Percentiles rank a stretch among this genome's conserved stretches.
Conservation (phyloP, 1,139 yeast genomes). For the Cylindricascospora bacillispora region DNA sequence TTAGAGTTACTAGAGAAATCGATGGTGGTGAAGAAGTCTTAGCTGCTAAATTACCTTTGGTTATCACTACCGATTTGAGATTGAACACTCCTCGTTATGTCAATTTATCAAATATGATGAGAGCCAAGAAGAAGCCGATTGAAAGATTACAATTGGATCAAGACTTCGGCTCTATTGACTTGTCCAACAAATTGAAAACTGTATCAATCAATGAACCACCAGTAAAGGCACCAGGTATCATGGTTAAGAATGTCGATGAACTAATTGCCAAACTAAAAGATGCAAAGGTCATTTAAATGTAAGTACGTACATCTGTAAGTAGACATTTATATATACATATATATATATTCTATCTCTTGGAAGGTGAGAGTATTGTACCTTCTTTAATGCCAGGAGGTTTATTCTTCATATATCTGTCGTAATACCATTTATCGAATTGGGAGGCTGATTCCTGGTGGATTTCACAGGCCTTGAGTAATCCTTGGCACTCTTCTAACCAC, state of each 20-base stretch:
- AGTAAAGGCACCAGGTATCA: constrained; percentile 66
- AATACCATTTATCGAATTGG: constrained; percentile 19
- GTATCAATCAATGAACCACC: constrained; percentile 79
- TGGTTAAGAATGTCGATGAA: constrained; percentile 72
- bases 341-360: constrained; percentile 6
- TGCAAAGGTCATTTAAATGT: constrained; percentile 36
- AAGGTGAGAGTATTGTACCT: constrained; percentile 14
- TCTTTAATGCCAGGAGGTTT: constrained; percentile 23
- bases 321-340: constrained; percentile 3
- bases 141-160: constrained; percentile 41
- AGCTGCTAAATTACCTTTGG: constrained; percentile 65
- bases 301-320: neutral
- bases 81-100: constrained; percentile 92
- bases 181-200: constrained; percentile 51
- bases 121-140: constrained; percentile 93
- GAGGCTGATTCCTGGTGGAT: constrained; percentile 7
- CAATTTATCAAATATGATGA: constrained; percentile 89
- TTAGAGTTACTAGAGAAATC: constrained; percentile 77
- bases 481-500: constrained; percentile 19
- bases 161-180: constrained; percentile 55
- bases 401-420: constrained; percentile 12
- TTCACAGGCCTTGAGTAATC: constrained; percentile 8
- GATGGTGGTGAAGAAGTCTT: constrained; percentile 91
- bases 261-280: constrained; percentile 65
- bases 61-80: constrained; percentile 86